Base-by-base conservation (phyloP, 2,329 filamentous ascomycete species). In the Nannizziopsis arthrosporioides region DNA sequence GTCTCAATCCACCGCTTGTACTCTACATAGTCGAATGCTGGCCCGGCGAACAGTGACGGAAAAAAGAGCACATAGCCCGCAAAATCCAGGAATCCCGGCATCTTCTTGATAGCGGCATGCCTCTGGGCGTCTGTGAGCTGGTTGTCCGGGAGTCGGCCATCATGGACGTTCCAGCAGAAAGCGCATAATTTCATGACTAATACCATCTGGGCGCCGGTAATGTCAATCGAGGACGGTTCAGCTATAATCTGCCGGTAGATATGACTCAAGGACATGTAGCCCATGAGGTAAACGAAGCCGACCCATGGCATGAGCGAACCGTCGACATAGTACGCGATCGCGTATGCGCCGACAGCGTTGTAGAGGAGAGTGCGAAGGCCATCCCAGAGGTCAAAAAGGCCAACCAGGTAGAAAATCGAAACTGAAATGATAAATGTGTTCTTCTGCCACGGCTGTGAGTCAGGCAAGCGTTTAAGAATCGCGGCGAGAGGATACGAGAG, bases 221-320 rank as follows among this genome's bases (percentile, higher is more conserved):
- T 89, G 63, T 98, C 92, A 51, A 94, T 74, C 1, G 70, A 67
- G 35, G 77, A 73, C 0, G 85, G 78, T 52, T 79, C 74, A 56
- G 84, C 74, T 35, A 76, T 70, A 35, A 81, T 77, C 65, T 94
- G 87, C 35, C 93, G 84, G 50, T 78, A 72, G 53, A 98, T 82
- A 65, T 98, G 92, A 63, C 80, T 94, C 59, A 90, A 65, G 40
- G 89, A 90, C 83, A 96, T 85, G 68, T 98, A 90, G 48, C 82
- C 82, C 90, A 98, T 96, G 49, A 94, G 72, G 61, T 94, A 95
- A 43, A 86, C 73, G 66, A 98, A 98, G 51, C 81, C 88, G 43
- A 95, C 74, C 92, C 92, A 98, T 70, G 92, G 92, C 92, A 98
- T 98, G 63, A 90, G 85, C 0, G 87, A 86, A 15, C 87, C 89